Percentiles rank a stretch among this genome's conserved stretches.
These are phyloP conservation scores for Zopfochytrium polystomum DNA, from an alignment of 371 early-diverging fungal species.

Conservation along the genomic window DNA sequence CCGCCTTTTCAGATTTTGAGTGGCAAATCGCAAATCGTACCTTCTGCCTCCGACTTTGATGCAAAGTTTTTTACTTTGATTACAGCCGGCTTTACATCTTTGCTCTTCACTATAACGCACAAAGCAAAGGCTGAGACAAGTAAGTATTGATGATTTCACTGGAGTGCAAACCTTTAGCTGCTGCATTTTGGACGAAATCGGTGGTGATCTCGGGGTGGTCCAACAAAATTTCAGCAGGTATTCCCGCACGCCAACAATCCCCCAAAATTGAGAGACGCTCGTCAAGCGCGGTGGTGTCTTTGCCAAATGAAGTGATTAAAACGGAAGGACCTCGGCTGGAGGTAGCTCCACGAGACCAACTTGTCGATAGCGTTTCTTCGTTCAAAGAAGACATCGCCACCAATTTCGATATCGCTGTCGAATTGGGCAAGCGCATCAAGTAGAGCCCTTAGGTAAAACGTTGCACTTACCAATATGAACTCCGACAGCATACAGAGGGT, in stretches of 20 bases:
- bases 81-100: conserved; percentile 31
- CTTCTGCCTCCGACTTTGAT: conserved; percentile 65
- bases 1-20: not conserved
- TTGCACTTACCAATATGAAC: conserved; percentile 52
- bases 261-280: conserved; percentile 39
- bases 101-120: conserved; percentile 32
- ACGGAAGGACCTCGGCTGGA: conserved; percentile 26
- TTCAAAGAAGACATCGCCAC: no score
- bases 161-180: conserved; percentile 15
- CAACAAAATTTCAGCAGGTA: conserved; percentile 41
- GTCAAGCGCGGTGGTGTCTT: conserved; percentile 17
- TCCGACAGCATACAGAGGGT: conserved; percentile 39
- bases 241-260: conserved; percentile 42
- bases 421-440: no score
- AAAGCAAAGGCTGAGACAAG: conserved; percentile 16
- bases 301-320: conserved; percentile 34
- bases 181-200: conserved; percentile 25
- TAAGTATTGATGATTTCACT: conserved; percentile 3
- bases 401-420: no score
- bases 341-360: no score
- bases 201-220: conserved; percentile 28
- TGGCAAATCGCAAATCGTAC: conserved; percentile 12
- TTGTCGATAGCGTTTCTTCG: no score
- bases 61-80: conserved; percentile 73
- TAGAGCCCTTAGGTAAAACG: no score